Evolutionary conservation across 106 monocot species (phyloP).

Genomic region (Allium cepa): DNA sequence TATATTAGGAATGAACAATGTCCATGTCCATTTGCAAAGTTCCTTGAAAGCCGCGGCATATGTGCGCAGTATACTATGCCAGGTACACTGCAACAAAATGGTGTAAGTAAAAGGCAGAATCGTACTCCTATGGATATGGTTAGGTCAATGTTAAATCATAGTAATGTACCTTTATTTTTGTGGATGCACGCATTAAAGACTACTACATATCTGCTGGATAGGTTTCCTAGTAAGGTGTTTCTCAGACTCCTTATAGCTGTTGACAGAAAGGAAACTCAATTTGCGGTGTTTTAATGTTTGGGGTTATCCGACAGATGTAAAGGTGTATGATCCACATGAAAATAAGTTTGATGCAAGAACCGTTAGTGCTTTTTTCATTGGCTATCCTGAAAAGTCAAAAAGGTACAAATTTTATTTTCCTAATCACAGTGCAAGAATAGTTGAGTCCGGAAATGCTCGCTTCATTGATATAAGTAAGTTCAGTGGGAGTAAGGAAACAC

Average conservation of each 20-base stretch:
- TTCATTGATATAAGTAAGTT: too few species aligned
- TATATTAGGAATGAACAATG: not conserved
- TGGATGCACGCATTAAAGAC: not conserved
- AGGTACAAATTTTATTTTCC: too few species aligned
- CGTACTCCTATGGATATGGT: not conserved
- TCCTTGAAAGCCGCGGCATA: not conserved
- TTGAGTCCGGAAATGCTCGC: too few species aligned
- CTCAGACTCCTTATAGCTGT: not conserved
- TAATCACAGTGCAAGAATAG: too few species aligned
- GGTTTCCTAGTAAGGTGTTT: not conserved
- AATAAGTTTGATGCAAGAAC: too few species aligned
- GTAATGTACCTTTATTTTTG: not conserved
- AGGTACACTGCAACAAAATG: not conserved
- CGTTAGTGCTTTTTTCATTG: too few species aligned
- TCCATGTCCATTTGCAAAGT: not conserved
- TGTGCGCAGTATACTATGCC: constrained; percentile 5
- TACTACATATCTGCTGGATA: not conserved
- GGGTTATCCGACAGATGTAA: not conserved
- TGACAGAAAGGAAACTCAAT: not conserved
- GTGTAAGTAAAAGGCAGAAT: constrained; percentile 8
- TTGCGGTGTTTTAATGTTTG: too few species aligned
- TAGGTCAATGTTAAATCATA: not conserved
- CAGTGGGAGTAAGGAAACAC: too few species aligned
- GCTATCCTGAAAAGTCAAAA: too few species aligned
- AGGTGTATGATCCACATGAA: not conserved